Base-by-base conservation (phyloP, 192 early-diverging fungal species). In the Podochytrium sp. region DNA sequence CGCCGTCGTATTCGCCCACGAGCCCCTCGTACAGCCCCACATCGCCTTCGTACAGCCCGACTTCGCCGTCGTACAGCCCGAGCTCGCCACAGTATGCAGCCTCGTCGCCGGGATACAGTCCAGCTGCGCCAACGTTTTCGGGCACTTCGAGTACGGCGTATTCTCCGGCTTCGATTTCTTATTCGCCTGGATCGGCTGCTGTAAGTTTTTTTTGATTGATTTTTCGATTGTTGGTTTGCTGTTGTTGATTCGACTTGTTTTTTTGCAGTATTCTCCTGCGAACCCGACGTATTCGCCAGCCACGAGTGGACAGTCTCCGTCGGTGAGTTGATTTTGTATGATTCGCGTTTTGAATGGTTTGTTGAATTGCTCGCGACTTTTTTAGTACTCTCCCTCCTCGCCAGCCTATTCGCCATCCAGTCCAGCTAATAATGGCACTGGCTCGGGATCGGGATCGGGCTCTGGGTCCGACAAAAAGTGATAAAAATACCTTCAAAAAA, bases 1-100 rank as follows among this genome's bases (percentile, higher is more conserved):
- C 71, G 23, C 84, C 85, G 38, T 79, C 73, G 50, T 89, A 89
- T 53, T 71, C 71, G 5, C 87, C 93, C 0, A 92, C 92, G 18
- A 82, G 38, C 47, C 93, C 93, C 0, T 84, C 81, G 2, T 96
- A 97, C 78, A 90, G 84, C 23, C 95, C 93, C 0, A 93, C 93
- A 10, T 83, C 80, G 30, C 92, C 94, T 12, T 84, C 78, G 52
- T 96, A 63, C 2, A 63, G 61, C 33, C 61, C 61, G 2, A 63
- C 61, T 23, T 63, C 61, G 18, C 90, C 59, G 73, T n/a, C 16
- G 16, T 63, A 63, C 32, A 39, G 34, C 2, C 61, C 61, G 7
- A 91, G 91, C 2, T 81, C 76, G 16, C 93, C 93, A 18, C 77
- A 69, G 43, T 89, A 89, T 51, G n/a, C n/a, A 74, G 85, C 88